Base-by-base conservation (phyloP, 2,329 filamentous ascomycete genomes). In the Xylogone sp. region DNA sequence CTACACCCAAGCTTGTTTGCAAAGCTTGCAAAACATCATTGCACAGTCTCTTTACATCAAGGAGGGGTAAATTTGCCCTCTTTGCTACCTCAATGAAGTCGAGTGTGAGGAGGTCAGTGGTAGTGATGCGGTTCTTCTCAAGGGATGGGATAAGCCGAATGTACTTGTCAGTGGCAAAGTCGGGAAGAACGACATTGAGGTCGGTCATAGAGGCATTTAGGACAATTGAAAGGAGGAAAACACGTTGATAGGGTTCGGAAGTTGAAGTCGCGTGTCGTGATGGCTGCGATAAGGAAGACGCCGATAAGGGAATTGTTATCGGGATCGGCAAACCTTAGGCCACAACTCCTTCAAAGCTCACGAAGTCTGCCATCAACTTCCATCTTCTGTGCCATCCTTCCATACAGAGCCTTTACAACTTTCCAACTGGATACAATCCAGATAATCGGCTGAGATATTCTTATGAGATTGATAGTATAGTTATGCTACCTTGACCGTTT, bases 31-130 rank as follows among this genome's bases (percentile, higher is more conserved):
- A 72, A 27, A 96, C 73, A 49, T 84, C 84, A 51, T 79, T 77
- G 56, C 83, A 79, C 31, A 97, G 76, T 54, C 84, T 83, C 69
- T 86, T 88, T 60, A 97, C 77, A 65, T 97, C 90, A 39, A 87
- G 78, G 7, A 93, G 75, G 2, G 93, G 90, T 18, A 96, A 76
- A 57, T 87, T 85, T 46, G 91, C 92, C 67, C 90, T 87, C 73
- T 88, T 94, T 52, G 90, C 90, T 58, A 97, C 82, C 64, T 96
- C 88, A 55, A 85, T 77, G 3, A 86, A 79, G 64, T 96, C 89
- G 56, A 95, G 84, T 2, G 89, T 89, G 62, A 99, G 78, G 46
- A 99, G 80, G 67, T 99, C 94, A 61, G 83, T 84, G 27, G 88
- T 88, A 21, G 88, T 88, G 65, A 99, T 76, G 48, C 78, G 76